Evolutionary conservation across 2,329 filamentous ascomycete genomes (phyloP).

Genomic region (Ophiocordyceps sinensis): DNA sequence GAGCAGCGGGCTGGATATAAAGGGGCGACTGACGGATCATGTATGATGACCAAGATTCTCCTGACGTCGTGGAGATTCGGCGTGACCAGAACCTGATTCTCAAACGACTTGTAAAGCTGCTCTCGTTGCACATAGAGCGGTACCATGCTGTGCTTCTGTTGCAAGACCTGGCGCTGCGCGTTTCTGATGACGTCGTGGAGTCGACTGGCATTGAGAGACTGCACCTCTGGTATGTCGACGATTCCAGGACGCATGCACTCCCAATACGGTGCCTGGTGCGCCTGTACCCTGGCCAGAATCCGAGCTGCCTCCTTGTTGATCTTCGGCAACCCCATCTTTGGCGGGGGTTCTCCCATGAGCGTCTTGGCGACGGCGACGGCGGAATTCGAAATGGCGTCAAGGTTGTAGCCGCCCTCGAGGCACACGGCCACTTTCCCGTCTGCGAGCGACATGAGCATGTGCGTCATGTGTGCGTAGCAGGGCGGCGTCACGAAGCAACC

Average conservation of each 20-base stretch:
- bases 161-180: slow-evolving; percentile 59
- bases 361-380: slow-evolving; percentile 83
- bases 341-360: slow-evolving; percentile 87
- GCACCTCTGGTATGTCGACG: slow-evolving; percentile 36
- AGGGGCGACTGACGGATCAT: slow-evolving; percentile 59
- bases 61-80: slow-evolving; percentile 50
- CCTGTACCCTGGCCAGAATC: slow-evolving; percentile 43
- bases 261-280: slow-evolving; percentile 61
- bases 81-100: slow-evolving; percentile 77
- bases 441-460: slow-evolving; percentile 95
- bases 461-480: slow-evolving; percentile 97
- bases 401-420: slow-evolving; percentile 90
- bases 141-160: slow-evolving; percentile 62
- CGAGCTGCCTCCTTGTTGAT: slow-evolving; percentile 42
- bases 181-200: slow-evolving; percentile 69
- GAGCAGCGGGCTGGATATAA: background rate
- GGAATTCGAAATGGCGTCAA: slow-evolving; percentile 82
- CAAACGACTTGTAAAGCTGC: slow-evolving; percentile 59
- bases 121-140: slow-evolving; percentile 68
- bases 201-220: slow-evolving; percentile 40
- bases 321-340: slow-evolving; percentile 39
- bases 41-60: slow-evolving; percentile 71
- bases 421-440: slow-evolving; percentile 83
- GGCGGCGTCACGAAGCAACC: slow-evolving; percentile 82
- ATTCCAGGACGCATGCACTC: slow-evolving; percentile 66